These are phyloP conservation scores for Suillus ampliporus DNA, from an alignment of 768 basidiomycete species.

Conservation along the genomic window DNA sequence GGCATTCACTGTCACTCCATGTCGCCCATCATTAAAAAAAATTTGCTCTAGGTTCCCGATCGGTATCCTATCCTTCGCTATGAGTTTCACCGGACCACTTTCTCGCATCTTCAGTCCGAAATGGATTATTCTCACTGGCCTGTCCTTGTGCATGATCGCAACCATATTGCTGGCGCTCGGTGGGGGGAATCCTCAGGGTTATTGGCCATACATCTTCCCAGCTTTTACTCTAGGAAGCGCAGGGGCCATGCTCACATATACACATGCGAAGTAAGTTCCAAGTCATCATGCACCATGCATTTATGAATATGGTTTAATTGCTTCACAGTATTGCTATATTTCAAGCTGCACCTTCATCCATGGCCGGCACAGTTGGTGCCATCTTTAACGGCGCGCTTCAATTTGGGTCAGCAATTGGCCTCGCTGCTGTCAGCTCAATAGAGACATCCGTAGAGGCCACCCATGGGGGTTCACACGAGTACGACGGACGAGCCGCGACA, in stretches of 20 bases:
- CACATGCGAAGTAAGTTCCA: slow-evolving; percentile 51
- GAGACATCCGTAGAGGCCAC: slow-evolving; percentile 47
- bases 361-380: slow-evolving; percentile 59
- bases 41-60: slow-evolving; percentile 44
- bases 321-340: slow-evolving; percentile 54
- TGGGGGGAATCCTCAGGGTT: slow-evolving; percentile 44
- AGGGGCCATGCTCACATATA: slow-evolving; percentile 51
- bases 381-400: slow-evolving; percentile 61
- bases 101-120: slow-evolving; percentile 46
- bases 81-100: slow-evolving; percentile 45
- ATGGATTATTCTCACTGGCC: slow-evolving; percentile 51
- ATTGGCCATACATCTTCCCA: slow-evolving; percentile 56
- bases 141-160: slow-evolving; percentile 42
- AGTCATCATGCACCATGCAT: background rate
- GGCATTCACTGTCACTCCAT: slow-evolving; percentile 11
- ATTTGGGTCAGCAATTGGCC: slow-evolving; percentile 55
- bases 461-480: slow-evolving; percentile 37
- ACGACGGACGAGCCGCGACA: slow-evolving; percentile 49
- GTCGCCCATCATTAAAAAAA: slow-evolving; percentile 12
- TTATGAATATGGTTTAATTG: slow-evolving; percentile 1
- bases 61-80: slow-evolving; percentile 43
- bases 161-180: slow-evolving; percentile 50
- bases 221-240: slow-evolving; percentile 53
- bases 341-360: slow-evolving; percentile 50
- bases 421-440: slow-evolving; percentile 55